Base-by-base conservation (phyloP, 805 yeast genomes). In the Sugiyamaella mastotermitis region DNA sequence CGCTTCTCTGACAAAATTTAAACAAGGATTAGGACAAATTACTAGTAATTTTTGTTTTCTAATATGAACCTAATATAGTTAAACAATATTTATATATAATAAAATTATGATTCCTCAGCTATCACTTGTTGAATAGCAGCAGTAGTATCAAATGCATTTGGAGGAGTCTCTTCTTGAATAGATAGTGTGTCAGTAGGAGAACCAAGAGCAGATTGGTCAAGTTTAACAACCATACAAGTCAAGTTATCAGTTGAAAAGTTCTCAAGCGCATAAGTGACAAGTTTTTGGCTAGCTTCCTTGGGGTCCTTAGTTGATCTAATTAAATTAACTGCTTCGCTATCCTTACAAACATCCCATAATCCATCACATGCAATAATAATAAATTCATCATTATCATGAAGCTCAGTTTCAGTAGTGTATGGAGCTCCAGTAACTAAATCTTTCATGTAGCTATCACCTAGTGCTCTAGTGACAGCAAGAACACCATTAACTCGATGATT, bases 321-420 rank as follows among this genome's bases (percentile, higher is more conserved):
- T 48, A 80, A 58, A 40, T 80, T 80, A 41, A 92, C 83, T 0
- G 97, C 97, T 40, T 75, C 74, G 47, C 76, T 82, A 56, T 92
- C 98, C 6, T 78, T 69, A 36, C 88, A 72, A 3, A 90, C 97
- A 58, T 90, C 98, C 97, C 97, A 90, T 8, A 90, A 64, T 0
- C 98, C 98, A 60, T 90, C 98, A 59, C 97, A 92, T 0, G 97
- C 97, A 42, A 90, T 64, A 35, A 90, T 87, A 53, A 90, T 59
- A 54, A 84, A 85, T 49, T 82, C 82, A 57, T 88, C 96, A 8
- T 64, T 66, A 1, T 60, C 60, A 17, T 69, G 69, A 21, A 92
- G 66, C 52, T 79, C 86, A 1, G 94, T 86, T 32, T 86, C 76
- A 0, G 97, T 85, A 0, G 98, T 90, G 55, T 81, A 90, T 1